phyloP scores from a whole-genome alignment of 192 early-diverging fungal genomes.

The Dissophora globulifera region DNA sequence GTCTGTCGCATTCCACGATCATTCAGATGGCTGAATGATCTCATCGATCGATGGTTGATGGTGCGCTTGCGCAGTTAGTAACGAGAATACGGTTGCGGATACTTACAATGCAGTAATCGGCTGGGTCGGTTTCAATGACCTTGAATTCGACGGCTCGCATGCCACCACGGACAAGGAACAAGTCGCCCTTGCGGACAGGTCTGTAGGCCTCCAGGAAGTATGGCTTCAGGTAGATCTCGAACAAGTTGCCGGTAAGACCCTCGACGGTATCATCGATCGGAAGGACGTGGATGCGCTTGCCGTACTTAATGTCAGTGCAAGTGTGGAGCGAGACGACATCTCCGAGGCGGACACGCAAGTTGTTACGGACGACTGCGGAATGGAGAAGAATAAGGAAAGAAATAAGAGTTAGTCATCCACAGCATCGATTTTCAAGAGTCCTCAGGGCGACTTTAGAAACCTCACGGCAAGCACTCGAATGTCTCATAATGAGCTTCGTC shows the following conservation, averaged over 20 bases:
- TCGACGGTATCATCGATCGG: slow-evolving; percentile 99
- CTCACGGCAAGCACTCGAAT: too few species aligned
- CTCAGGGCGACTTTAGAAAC: too few species aligned
- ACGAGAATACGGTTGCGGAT: background rate
- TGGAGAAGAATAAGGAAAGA: background rate
- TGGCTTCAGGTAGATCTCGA: slow-evolving; percentile 97
- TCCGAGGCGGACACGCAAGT: slow-evolving; percentile 94
- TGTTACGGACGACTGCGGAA: slow-evolving; percentile 86
- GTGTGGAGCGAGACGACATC: slow-evolving; percentile 97
- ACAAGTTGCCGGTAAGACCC: slow-evolving; percentile 96
- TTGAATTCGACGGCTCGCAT: slow-evolving; percentile 99
- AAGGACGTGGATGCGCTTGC: slow-evolving; percentile 94
- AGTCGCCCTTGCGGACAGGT: slow-evolving; percentile 94
- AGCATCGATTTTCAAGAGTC: too few species aligned
- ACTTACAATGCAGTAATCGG: slow-evolving; percentile 95
- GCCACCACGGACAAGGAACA: slow-evolving; percentile 92
- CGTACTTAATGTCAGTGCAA: slow-evolving; percentile 97
- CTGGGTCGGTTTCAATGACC: slow-evolving; percentile 94
- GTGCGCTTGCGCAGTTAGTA: too few species aligned
- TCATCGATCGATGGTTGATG: too few species aligned
- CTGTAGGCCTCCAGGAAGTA: slow-evolving; percentile 99
- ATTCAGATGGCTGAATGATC: background rate
- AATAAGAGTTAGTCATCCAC: too few species aligned
- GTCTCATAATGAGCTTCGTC: too few species aligned
- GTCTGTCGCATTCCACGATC: background rate